Evolutionary conservation across 192 early-diverging fungal species (phyloP), one percentile per base, ranked within the genome.

Genomic region (Coemansia sp.): DNA sequence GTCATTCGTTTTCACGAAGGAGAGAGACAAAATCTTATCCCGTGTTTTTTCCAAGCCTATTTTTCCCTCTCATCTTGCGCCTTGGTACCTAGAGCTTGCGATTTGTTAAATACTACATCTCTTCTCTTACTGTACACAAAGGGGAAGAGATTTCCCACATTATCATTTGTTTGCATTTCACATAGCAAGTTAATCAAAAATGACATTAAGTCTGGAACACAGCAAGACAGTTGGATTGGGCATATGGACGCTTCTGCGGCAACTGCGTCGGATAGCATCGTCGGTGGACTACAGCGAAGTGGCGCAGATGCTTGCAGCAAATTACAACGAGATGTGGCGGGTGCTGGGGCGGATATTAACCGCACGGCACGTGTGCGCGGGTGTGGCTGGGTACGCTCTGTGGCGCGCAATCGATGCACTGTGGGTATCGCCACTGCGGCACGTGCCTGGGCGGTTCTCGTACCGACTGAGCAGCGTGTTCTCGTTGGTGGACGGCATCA

Each of bases 351-450:
- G 52, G 3, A n/a, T 19, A 6, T 10, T 54, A 17, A 54, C 28
- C 29, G 13, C 52, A 17, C 28, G 14, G 17, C 52, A 54, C 29
- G 17, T 61, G 6, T 38, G 52, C 44, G 45, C 47, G 0, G 63
- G 52, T 3, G 14, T 61, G 11, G 33, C 37, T 0, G 58, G 41
- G 8, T 72, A 62, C 20, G 41, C 40, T 0, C 40, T n/a, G 2
- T 72, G 47, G 48, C 40, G 33, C 30, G 20, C 48, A 0, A 17
- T 62, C 2, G 41, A 75, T 19, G 63, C 48, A 20, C 60, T 52
- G 5, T 64, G 20, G 15, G 19, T 77, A 2, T 77, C 74, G 28
- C 74, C 74, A 36, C 38, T 71, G 6, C 64, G 68, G 30, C 55
- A 25, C 4, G 50, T 77, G 10, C 74, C 74, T 2, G 74, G 74